Base-by-base conservation (phyloP, 495 filamentous ascomycete species). In the Penicillium mononematosum region DNA sequence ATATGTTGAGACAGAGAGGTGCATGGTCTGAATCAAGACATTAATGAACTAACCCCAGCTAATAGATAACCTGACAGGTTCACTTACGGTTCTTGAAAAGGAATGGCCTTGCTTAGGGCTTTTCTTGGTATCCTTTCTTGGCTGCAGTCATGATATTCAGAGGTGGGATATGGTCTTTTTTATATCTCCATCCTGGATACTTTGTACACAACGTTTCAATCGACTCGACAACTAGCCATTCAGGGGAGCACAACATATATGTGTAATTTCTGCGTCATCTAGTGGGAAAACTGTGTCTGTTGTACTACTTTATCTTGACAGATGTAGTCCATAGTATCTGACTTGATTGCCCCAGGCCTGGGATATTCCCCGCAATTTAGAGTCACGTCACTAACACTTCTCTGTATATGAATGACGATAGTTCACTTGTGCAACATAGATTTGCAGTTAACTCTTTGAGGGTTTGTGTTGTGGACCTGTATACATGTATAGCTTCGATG, bases 71-170 rank as follows among this genome's bases (percentile, higher is more conserved):
- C 5, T 3, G 32, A n/a, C 2, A 38, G 5, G 1, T 29, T 34
- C n/a, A 50, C 50, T 42, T 11, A 52, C 45, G 24, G n/a, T 34
- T 32, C 27, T 48, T 48, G 29, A n/a, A 19, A 31, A 32, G 9
- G 29, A 42, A 41, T 2, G 8, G 9, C 17, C 45, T 32, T 32
- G 45, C 27, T 34, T 34, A 20, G 39, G 25, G 10, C 24, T 31
- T 20, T 14, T 53, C 12, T 41, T n/a, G 8, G 11, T n/a, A 24
- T 34, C 14, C 2, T 20, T 24, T 53, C 25, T 24, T 22, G 17
- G 25, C 11, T 9, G 20, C 17, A 39, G 5, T 11, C 6, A 7
- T 50, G 19, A 19, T 12, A 16, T 22, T 10, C 4, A 16, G 24
- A 14, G 11, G n/a, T 1, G 12, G 17, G 32, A 24, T 17, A 25